Percentiles rank a stretch among this genome's conserved stretches.
phyloP scores from a whole-genome alignment of 352 stramenopile genomes.

The Pythium periplocum region DNA sequence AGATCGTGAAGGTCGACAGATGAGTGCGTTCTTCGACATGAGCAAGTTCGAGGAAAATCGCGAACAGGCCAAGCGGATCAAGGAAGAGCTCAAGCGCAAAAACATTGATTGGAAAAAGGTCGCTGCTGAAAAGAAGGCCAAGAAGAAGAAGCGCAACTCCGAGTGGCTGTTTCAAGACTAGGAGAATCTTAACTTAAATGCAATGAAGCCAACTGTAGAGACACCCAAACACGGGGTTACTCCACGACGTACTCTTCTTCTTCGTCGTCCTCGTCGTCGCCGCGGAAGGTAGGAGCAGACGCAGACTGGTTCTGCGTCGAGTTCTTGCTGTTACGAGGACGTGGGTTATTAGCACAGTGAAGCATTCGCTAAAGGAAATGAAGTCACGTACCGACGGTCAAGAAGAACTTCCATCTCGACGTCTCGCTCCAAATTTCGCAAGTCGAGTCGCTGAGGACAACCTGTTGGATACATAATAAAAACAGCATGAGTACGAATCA shows the following conservation, averaged over 20 bases:
- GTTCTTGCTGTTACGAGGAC: constrained; percentile 21
- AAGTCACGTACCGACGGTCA: constrained; percentile 32
- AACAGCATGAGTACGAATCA: neutral
- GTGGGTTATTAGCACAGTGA: too few species aligned
- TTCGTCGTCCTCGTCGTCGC: constrained; percentile 45
- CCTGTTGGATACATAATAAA: constrained; percentile 22
- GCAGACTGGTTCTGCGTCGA: constrained; percentile 29
- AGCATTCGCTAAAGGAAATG: too few species aligned
- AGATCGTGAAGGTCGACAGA: constrained; percentile 74
- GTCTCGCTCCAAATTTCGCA: constrained; percentile 66
- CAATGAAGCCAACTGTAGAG: neutral
- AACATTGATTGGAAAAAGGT: constrained; percentile 88
- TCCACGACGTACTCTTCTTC: constrained; percentile 77
- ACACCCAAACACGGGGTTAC: constrained; percentile 17
- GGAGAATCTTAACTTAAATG: constrained; percentile 15
- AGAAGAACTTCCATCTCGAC: constrained; percentile 86
- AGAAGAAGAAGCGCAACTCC: constrained; percentile 81
- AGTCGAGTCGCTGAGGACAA: constrained; percentile 54
- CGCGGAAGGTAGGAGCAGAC: constrained; percentile 14
- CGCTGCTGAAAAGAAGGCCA: constrained; percentile 78
- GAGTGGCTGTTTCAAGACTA: constrained; percentile 84
- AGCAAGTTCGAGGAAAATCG: constrained; percentile 76
- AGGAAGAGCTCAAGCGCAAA: constrained; percentile 80
- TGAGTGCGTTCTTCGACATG: constrained; percentile 87
- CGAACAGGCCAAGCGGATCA: constrained; percentile 62